These are phyloP conservation scores for Mariannaea sp. DNA, from an alignment of 2,329 filamentous ascomycete species.

Conservation along the genomic window DNA sequence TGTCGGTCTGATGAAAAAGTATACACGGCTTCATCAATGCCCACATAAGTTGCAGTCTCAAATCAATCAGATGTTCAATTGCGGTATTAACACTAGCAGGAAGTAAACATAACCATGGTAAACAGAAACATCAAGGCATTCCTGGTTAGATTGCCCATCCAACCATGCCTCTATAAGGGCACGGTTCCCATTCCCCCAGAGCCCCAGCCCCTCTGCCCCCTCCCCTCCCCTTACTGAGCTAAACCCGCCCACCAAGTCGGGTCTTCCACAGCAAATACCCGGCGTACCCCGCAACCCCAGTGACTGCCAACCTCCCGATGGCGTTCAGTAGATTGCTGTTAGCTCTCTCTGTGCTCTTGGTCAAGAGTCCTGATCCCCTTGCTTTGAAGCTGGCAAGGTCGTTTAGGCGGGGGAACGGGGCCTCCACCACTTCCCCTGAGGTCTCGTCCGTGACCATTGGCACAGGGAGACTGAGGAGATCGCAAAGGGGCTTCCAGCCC, in stretches of 20 bases:
- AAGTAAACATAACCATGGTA: no score
- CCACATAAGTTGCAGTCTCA: background rate
- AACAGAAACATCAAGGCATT: background rate
- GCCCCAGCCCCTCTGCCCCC: background rate
- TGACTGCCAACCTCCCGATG: conserved; percentile 33
- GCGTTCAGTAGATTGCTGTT: conserved; percentile 32
- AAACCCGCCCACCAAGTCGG: conserved; percentile 35
- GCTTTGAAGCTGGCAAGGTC: conserved; percentile 36
- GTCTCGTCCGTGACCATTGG: conserved; percentile 41
- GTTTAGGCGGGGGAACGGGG: conserved; percentile 42
- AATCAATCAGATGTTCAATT: no score
- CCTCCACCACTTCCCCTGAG: conserved; percentile 40
- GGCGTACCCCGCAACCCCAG: conserved; percentile 37
- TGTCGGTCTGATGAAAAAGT: conserved; percentile 1
- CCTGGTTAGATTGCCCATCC: conserved; percentile 8
- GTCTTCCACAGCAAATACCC: conserved; percentile 39
- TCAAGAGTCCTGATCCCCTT: conserved; percentile 14
- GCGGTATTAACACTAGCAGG: no score
- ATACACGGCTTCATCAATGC: background rate
- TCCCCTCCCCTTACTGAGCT: conserved; percentile 1
- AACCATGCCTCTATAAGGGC: background rate
- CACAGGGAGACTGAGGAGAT: conserved; percentile 45
- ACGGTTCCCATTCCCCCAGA: conserved; percentile 14
- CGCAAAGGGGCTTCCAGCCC: conserved; percentile 50
- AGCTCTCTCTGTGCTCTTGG: conserved; percentile 29